Percentiles rank a stretch among this genome's conserved stretches.
Evolutionary conservation across 208 protist species (phyloP).

Genomic region (Blastocrithidia nonstop): DNA sequence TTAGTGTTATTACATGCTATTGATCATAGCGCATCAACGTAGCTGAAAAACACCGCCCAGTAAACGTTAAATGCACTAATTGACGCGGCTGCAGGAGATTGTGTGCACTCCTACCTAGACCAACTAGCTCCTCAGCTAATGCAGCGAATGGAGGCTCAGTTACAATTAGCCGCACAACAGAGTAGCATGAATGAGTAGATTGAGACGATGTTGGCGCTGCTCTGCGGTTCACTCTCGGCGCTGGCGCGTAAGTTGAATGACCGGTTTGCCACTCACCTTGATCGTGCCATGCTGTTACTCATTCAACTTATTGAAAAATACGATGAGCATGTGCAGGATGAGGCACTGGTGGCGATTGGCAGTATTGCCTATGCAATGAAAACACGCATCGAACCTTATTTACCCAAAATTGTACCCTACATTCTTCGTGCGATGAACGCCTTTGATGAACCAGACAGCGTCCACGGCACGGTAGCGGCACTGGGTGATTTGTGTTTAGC

Average conservation of each 20-base stretch:
- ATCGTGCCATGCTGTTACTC: conserved; percentile 36
- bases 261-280: conserved; percentile 24
- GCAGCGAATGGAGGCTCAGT: conserved; percentile 28
- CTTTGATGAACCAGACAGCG: conserved; percentile 72
- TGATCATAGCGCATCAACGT: conserved; percentile 52
- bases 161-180: conserved; percentile 10
- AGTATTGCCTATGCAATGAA: conserved; percentile 78
- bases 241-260: conserved; percentile 52
- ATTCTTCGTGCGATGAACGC: conserved; percentile 56
- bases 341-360: conserved; percentile 89
- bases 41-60: conserved; percentile 78
- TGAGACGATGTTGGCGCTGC: conserved; percentile 61
- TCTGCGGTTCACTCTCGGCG: conserved; percentile 73
- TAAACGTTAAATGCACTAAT: conserved; percentile 90
- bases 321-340: conserved; percentile 79
- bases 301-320: conserved; percentile 32
- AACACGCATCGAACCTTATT: conserved; percentile 60
- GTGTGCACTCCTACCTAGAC: conserved; percentile 20
- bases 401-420: conserved; percentile 68
- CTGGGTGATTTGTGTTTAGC: conserved; percentile 90
- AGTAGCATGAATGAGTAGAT: conserved; percentile 16
- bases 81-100: conserved; percentile 63
- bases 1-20: conserved; percentile 44
- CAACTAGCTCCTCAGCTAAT: conserved; percentile 67
- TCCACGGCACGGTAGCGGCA: conserved; percentile 75